Evolutionary conservation across 2,329 filamentous ascomycete species (phyloP).

Genomic region (Phialophora chinensis): DNA sequence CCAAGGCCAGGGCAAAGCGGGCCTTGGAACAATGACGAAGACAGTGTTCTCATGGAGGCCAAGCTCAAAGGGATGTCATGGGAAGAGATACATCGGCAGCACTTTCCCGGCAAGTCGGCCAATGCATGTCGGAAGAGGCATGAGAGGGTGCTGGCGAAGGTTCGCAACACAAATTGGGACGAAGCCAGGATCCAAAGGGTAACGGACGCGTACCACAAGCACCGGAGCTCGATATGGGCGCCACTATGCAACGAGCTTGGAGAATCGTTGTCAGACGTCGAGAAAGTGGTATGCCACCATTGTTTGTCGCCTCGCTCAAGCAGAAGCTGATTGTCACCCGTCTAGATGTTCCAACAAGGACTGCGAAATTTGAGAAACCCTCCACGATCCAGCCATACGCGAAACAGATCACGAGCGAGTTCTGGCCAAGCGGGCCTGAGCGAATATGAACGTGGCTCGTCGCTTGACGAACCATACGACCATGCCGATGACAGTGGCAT

Average conservation of each 20-base stretch:
- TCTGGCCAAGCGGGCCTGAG: slow-evolving; percentile 28
- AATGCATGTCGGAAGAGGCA: slow-evolving; percentile 91
- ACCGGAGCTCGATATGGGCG: slow-evolving; percentile 79
- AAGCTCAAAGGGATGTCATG: slow-evolving; percentile 80
- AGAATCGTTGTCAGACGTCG: slow-evolving; percentile 70
- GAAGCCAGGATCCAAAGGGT: slow-evolving; percentile 74
- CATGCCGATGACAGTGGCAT: slow-evolving; percentile 40
- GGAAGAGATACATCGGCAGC: slow-evolving; percentile 75
- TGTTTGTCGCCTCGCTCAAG: neutral
- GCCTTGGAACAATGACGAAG: slow-evolving; percentile 76
- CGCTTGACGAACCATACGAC: slow-evolving; percentile 26
- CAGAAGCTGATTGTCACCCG: neutral
- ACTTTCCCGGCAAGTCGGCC: slow-evolving; percentile 76
- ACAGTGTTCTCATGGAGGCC: slow-evolving; percentile 73
- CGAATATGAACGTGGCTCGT: slow-evolving; percentile 26
- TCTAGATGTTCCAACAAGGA: slow-evolving; percentile 68
- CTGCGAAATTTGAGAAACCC: slow-evolving; percentile 59
- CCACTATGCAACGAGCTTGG: slow-evolving; percentile 68
- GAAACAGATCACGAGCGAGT: slow-evolving; percentile 31
- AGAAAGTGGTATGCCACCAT: slow-evolving; percentile 72
- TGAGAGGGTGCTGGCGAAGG: slow-evolving; percentile 78
- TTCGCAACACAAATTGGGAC: slow-evolving; percentile 78
- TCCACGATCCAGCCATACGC: slow-evolving; percentile 26
- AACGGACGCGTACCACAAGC: slow-evolving; percentile 76
- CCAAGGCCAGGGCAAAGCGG: slow-evolving; percentile 51